Evolutionary conservation across 148 eudicot species (phyloP), one percentile per base, ranked within the genome.

Genomic region (Selenicereus undatus): DNA sequence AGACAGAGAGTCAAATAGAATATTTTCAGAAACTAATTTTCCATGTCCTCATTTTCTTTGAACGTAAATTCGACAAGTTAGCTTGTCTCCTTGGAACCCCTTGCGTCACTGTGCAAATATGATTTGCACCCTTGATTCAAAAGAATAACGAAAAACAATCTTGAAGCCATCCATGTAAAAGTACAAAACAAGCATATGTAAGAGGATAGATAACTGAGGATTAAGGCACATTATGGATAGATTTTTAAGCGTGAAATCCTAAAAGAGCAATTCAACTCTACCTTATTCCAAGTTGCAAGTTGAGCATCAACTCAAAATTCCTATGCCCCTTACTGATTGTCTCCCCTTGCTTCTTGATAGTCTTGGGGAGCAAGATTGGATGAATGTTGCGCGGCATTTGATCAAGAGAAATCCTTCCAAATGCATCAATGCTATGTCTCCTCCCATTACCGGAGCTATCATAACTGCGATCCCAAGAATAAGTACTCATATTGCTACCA

Each of bases 231-330:
- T 1, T 24, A 64, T 22, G 68, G 3, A n/a, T 0, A 22, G 11
- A 64, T 64, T 64, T 66, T 62, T 13, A 27, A 27, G 71, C 17
- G 14, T 0, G 26, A 3, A 78, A 29, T 39, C 0, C 21, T 35
- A 60, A 20, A 30, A 85, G 18, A 22, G 27, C 17, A 9, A 3
- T 64, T 4, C 51, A 72, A 22, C 51, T 11, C 12, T 87, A 95
- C 98, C 98, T 93, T 86, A 95, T 93, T 62, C 98, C 98, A 24
- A 93, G 91, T 87, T 95, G 98, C 86, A 95, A 84, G 86, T 93
- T 95, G 51, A 95, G 94, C 98, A 95, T 95, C 50, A 95, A 89
- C 81, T 95, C 98, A 84, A 86, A 95, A 76, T 91, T 93, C 82
- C 90, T 93, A 84, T 95, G 97, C 39, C 96, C 98, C 76, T 81